phyloP scores from a whole-genome alignment of 169 alveolate genomes.

The Plasmodium gallinaceum region DNA sequence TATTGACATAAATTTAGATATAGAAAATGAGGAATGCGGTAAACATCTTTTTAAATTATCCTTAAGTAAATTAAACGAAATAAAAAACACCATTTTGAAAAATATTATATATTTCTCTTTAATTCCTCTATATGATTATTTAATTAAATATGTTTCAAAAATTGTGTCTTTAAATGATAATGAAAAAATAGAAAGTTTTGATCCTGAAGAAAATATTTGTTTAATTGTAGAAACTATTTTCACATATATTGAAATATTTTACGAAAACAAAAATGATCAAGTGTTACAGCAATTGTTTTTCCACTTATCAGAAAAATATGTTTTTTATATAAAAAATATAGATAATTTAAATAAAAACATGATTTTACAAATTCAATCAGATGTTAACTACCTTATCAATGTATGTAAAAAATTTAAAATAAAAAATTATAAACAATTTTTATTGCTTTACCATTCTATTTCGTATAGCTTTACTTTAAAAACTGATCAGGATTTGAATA shows the following conservation, averaged over 20 bases:
- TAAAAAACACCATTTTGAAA: conserved; percentile 54
- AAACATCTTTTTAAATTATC: conserved; percentile 40
- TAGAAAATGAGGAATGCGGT: conserved; percentile 40
- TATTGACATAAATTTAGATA: neutral
- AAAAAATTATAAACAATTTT: conserved; percentile 43
- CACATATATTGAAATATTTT: conserved; percentile 31
- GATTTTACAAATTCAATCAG: conserved; percentile 39
- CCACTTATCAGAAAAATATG: conserved; percentile 23
- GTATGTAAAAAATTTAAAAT: conserved; percentile 38
- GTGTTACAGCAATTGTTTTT: conserved; percentile 13
- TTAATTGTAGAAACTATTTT: conserved; percentile 52
- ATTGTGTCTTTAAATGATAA: conserved; percentile 2
- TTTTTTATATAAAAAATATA: conserved; percentile 8
- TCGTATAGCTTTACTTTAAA: conserved; percentile 5
- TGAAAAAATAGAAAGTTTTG: neutral
- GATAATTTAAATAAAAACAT: conserved; percentile 16
- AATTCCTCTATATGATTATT: conserved; percentile 52
- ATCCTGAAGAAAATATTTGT: conserved; percentile 63
- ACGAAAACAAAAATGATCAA: conserved; percentile 28
- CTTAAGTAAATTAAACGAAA: conserved; percentile 54
- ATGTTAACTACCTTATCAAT: conserved; percentile 35
- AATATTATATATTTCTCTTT: conserved; percentile 38
- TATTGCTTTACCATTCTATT: conserved; percentile 29
- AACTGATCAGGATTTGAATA: neutral
- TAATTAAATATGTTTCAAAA: conserved; percentile 23